Evolutionary conservation across 768 basidiomycete species (phyloP).

Genomic region (Amanita pallidorosea): DNA sequence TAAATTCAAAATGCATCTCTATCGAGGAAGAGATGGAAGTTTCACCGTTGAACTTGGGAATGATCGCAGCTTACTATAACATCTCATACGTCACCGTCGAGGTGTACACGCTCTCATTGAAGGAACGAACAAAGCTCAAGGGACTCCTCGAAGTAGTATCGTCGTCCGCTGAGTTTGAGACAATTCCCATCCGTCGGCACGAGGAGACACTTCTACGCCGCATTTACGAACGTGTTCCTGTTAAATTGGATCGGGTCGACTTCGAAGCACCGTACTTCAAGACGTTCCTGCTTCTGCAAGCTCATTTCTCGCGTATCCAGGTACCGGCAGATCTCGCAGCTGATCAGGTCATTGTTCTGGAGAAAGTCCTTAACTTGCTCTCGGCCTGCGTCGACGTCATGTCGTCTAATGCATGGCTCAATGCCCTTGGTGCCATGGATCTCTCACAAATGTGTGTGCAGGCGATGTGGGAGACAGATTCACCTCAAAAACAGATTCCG

Average conservation of each 20-base stretch:
- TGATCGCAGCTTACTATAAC: slow-evolving; percentile 97
- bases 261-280: slow-evolving; percentile 98
- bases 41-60: slow-evolving; percentile 86
- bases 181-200: slow-evolving; percentile 88
- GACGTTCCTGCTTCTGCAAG: slow-evolving; percentile 92
- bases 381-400: slow-evolving; percentile 97
- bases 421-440: slow-evolving; percentile 94
- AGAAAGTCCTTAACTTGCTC: slow-evolving; percentile 83
- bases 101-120: slow-evolving; percentile 90
- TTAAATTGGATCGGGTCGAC: slow-evolving; percentile 75
- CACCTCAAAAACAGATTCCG: slow-evolving; percentile 90
- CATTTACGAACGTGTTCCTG: slow-evolving; percentile 93
- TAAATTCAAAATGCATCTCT: slow-evolving; percentile 89
- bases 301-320: slow-evolving; percentile 90
- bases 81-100: slow-evolving; percentile 96
- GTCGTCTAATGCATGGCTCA: slow-evolving; percentile 94
- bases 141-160: slow-evolving; percentile 95
- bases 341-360: slow-evolving; percentile 79
- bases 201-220: slow-evolving; percentile 78
- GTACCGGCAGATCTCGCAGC: slow-evolving; percentile 90
- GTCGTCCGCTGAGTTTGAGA: slow-evolving; percentile 94
- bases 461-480: slow-evolving; percentile 96
- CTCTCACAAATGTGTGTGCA: slow-evolving; percentile 98
- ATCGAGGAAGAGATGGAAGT: slow-evolving; percentile 95
- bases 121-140: slow-evolving; percentile 94